Percentiles rank a stretch among this genome's conserved stretches.
These are phyloP conservation scores for Elaeis guineensis DNA, from an alignment of 176 grass and related monocot species.

Conservation along the genomic window DNA sequence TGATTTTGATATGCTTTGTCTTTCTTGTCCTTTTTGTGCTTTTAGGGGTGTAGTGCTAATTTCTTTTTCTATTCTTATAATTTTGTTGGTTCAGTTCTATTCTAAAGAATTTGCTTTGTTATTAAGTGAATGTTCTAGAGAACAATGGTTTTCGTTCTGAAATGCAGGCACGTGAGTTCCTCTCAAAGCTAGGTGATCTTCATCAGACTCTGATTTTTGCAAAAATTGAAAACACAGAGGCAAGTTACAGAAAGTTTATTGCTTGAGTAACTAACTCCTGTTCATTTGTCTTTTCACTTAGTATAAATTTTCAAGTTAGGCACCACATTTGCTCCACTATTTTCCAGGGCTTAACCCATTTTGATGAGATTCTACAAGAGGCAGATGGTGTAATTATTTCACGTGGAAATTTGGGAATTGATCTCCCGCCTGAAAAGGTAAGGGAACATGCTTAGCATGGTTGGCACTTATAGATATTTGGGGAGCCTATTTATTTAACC, in stretches of 20 bases:
- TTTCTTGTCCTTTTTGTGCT: too few species aligned
- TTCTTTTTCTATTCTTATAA: constrained; percentile 1
- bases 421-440: constrained; percentile 93
- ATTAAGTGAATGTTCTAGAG: neutral
- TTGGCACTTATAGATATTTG: too few species aligned
- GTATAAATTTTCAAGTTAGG: too few species aligned
- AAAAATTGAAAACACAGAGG: constrained; percentile 97
- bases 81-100: neutral
- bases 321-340: constrained; percentile 5
- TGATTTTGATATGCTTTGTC: neutral
- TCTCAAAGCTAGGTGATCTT: constrained; percentile 83
- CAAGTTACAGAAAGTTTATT: constrained; percentile 17
- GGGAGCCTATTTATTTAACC: too few species aligned
- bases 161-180: constrained; percentile 66
- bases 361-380: constrained; percentile 10
- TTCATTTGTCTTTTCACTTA: neutral
- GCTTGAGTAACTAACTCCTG: neutral
- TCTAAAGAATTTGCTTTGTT: too few species aligned
- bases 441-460: too few species aligned
- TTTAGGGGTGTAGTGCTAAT: too few species aligned
- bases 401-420: constrained; percentile 15
- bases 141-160: neutral
- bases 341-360: neutral
- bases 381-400: constrained; percentile 10
- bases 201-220: constrained; percentile 92